These are phyloP conservation scores for Aegilops sharonensis DNA, from an alignment of 176 grass and related monocot species.

Conservation along the genomic window DNA sequence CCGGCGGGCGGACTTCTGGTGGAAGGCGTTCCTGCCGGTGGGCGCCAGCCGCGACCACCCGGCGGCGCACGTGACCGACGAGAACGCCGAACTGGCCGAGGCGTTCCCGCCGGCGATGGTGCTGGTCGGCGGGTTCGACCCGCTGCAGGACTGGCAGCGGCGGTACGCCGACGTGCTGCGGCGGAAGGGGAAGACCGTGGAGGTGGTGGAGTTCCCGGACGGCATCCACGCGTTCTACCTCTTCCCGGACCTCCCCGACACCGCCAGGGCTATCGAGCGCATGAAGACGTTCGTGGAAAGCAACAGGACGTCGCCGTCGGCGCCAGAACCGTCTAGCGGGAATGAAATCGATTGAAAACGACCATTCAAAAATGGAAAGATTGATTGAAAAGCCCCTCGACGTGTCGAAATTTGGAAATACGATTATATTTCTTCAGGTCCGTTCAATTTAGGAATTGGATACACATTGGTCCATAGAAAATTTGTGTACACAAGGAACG, in stretches of 20 bases:
- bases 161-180: conserved; percentile 33
- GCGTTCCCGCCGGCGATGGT: conserved; percentile 39
- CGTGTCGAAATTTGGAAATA: no score
- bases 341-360: not conserved
- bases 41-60: conserved; percentile 48
- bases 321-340: not conserved
- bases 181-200: conserved; percentile 2
- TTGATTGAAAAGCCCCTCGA: no score
- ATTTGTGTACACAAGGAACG: no score
- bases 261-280: conserved; percentile 14
- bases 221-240: conserved; percentile 53
- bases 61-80: conserved; percentile 42
- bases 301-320: not conserved
- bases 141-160: conserved; percentile 43
- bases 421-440: no score
- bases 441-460: no score
- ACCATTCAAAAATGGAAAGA: no score
- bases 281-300: conserved; percentile 43
- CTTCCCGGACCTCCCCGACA: conserved; percentile 36
- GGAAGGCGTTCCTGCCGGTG: conserved; percentile 48
- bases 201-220: conserved; percentile 29
- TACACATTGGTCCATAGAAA: no score
- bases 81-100: conserved; percentile 20
- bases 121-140: conserved; percentile 26
- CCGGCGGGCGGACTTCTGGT: conserved; percentile 40